A percentile compares a stretch with the other conserved stretches of the same genome.
Evolutionary conservation across 495 filamentous ascomycete genomes (phyloP).

Genomic region (Rhypophila decipiens): DNA sequence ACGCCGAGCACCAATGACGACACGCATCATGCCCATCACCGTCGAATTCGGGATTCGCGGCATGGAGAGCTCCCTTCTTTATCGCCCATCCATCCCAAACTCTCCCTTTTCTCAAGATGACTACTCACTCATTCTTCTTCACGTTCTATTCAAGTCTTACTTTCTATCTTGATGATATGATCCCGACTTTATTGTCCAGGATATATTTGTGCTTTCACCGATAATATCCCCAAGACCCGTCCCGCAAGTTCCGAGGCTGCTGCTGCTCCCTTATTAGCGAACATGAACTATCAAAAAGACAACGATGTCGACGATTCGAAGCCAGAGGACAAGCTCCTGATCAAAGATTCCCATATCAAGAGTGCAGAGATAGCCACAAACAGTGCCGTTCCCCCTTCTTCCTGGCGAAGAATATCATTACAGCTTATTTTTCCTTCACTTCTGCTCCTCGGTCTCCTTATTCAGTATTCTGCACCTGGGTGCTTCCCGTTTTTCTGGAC

Average conservation of each 20-base stretch:
- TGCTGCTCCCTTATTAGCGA: neutral
- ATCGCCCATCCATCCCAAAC: too few relatives aligned
- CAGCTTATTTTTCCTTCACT: neutral
- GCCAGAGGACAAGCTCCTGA: conserved; percentile 6
- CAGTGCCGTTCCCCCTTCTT: too few relatives aligned
- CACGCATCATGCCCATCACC: too few relatives aligned
- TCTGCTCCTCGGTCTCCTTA: neutral
- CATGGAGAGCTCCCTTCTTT: too few relatives aligned
- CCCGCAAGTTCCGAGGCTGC: neutral
- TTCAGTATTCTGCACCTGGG: neutral
- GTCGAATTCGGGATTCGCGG: too few relatives aligned
- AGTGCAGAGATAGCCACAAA: too few relatives aligned
- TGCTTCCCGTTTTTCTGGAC: neutral
- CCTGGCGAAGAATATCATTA: neutral
- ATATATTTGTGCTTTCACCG: neutral
- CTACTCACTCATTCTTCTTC: neutral
- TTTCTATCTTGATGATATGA: neutral
- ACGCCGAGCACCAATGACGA: too few relatives aligned
- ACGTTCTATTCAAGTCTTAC: neutral
- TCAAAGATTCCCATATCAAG: neutral
- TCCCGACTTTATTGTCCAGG: neutral
- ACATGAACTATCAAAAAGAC: conserved; percentile 9
- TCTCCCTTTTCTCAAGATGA: too few relatives aligned
- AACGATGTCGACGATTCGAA: neutral
- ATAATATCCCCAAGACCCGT: neutral